Conservation (phyloP, 805 yeast species). For the Nematodospora valgi region DNA sequence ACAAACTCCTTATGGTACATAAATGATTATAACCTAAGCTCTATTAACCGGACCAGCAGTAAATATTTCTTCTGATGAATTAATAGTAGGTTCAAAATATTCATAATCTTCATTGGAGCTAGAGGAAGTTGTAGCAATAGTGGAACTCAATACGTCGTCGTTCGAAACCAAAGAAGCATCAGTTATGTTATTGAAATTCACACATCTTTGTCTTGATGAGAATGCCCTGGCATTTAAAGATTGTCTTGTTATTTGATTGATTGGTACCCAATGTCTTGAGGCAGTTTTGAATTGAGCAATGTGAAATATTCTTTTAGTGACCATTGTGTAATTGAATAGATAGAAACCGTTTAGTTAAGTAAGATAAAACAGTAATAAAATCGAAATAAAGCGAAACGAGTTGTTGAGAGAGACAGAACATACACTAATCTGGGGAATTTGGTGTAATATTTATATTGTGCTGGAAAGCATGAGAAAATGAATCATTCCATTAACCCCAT, state of each 20-base stretch:
- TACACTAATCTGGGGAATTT: neutral
- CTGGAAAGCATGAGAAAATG: neutral
- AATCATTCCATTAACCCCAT: too few relatives aligned
- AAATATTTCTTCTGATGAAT: conserved; percentile 38
- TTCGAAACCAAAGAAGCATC: conserved; percentile 32
- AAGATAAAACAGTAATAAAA: conserved; percentile 1
- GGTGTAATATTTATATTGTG: conserved; percentile 4
- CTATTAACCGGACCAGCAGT: conserved; percentile 44
- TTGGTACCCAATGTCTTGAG: conserved; percentile 41
- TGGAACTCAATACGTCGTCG: conserved; percentile 20
- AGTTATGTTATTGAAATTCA: conserved; percentile 30
- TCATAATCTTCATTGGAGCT: conserved; percentile 13
- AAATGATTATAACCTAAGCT: too few relatives aligned
- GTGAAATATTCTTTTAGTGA: conserved; percentile 26
- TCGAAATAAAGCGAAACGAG: neutral
- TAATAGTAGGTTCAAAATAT: conserved; percentile 36
- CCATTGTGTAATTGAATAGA: conserved; percentile 14
- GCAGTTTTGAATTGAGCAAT: conserved; percentile 39
- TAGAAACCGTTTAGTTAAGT: neutral
- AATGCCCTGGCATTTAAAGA: conserved; percentile 13
- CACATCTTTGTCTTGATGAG: conserved; percentile 33
- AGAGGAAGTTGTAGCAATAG: neutral
- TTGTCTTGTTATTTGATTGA: conserved; percentile 13
- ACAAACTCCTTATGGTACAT: too few relatives aligned
- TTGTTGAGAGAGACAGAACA: neutral